Evolutionary conservation across 495 filamentous ascomycete genomes (phyloP).

Genomic region (Talaromyces wortmannii): DNA sequence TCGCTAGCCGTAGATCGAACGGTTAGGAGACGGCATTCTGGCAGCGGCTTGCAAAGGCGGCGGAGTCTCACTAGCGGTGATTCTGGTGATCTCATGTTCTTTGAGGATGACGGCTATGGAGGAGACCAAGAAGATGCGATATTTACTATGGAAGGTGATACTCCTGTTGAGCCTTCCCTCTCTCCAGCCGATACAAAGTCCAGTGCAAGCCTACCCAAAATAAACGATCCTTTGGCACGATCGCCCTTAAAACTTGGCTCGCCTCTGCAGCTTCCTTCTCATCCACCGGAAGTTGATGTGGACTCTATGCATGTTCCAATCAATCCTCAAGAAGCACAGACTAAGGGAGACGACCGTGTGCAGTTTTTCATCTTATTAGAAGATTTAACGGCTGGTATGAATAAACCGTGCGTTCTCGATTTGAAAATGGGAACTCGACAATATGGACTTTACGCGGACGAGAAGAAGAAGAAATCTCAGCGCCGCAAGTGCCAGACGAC

Average conservation of each 20-base stretch:
- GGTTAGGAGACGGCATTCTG: constrained; percentile 64
- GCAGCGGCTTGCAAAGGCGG: constrained; percentile 66
- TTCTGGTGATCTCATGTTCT: constrained; percentile 69
- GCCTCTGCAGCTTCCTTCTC: constrained; percentile 2
- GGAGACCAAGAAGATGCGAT: constrained; percentile 70
- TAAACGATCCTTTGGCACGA: background rate
- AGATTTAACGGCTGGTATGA: constrained; percentile 95
- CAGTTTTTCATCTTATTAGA: constrained; percentile 95
- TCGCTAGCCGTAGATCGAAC: constrained; percentile 23
- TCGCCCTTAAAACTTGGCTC: constrained; percentile 1
- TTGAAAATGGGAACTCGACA: constrained; percentile 99
- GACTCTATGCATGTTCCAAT: constrained; percentile 35
- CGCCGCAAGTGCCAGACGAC: constrained; percentile 86
- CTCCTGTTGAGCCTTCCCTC: constrained; percentile 10
- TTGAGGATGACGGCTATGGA: constrained; percentile 80
- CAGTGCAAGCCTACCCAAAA: background rate
- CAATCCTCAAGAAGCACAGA: constrained; percentile 78
- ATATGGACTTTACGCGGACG: constrained; percentile 87
- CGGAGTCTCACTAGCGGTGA: constrained; percentile 51
- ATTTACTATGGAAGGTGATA: constrained; percentile 64
- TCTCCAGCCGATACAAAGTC: background rate
- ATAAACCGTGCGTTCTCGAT: constrained; percentile 90
- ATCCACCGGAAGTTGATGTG: constrained; percentile 6
- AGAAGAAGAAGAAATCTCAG: constrained; percentile 91
- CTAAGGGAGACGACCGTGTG: constrained; percentile 61